A percentile compares a stretch with the other conserved stretches of the same genome.
These are phyloP conservation scores for Sporothrix protearum DNA, from an alignment of 2,329 filamentous ascomycete species.

Conservation along the genomic window DNA sequence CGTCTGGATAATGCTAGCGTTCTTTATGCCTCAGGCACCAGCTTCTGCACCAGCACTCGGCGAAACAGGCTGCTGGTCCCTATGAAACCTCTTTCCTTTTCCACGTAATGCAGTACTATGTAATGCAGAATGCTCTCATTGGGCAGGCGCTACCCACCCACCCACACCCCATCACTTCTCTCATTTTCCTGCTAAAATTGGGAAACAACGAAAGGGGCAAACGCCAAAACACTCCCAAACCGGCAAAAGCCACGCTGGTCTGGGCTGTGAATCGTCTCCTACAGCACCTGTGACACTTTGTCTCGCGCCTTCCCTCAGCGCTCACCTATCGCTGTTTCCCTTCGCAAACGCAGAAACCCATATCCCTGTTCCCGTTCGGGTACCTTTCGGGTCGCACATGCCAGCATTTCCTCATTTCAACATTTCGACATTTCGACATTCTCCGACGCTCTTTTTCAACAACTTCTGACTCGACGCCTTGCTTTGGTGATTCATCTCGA, in stretches of 20 bases:
- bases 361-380: background rate
- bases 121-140: too few relatives aligned
- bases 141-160: background rate
- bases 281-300: background rate
- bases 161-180: background rate
- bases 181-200: background rate
- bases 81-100: background rate
- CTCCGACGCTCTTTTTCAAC: background rate
- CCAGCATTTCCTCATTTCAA: background rate
- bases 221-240: constrained; percentile 2
- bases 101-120: constrained; percentile 25
- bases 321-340: background rate
- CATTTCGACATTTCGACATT: background rate
- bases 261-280: too few relatives aligned
- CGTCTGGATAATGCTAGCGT: background rate
- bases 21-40: background rate
- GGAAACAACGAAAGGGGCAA: constrained; percentile 20
- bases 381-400: constrained; percentile 6
- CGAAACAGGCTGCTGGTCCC: background rate
- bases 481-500: background rate
- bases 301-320: background rate
- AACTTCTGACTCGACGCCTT: background rate
- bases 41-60: background rate
- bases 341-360: background rate
- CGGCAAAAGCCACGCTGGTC: background rate